phyloP scores from a whole-genome alignment of 257 asterid species.

The Solanum tarapatanum region DNA sequence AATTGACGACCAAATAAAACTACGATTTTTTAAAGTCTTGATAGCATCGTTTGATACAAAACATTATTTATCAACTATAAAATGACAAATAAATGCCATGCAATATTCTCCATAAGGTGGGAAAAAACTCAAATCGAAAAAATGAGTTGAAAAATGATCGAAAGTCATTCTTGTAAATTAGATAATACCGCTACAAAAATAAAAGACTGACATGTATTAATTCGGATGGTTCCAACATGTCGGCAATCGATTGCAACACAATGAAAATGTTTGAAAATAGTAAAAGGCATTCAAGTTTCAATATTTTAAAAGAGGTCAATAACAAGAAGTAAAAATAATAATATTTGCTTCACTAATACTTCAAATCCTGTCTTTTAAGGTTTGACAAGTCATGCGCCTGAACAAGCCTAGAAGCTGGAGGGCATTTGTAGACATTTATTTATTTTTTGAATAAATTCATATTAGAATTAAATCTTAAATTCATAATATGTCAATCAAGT shows the following conservation, averaged over 20 bases:
- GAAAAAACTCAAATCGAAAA: background rate
- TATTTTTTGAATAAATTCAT: background rate
- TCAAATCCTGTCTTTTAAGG: background rate
- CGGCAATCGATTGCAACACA: background rate
- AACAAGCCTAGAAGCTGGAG: background rate
- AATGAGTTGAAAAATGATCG: background rate
- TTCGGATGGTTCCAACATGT: background rate
- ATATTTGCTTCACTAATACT: background rate
- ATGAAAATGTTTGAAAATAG: background rate
- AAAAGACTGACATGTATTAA: background rate
- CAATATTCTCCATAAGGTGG: background rate
- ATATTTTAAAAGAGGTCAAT: background rate
- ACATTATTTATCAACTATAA: background rate
- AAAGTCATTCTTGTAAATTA: background rate
- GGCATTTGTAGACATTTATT: background rate
- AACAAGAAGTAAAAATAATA: background rate
- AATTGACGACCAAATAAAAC: background rate
- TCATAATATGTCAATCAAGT: background rate
- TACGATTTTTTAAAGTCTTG: background rate
- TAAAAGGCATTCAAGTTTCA: background rate
- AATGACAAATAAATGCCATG: background rate
- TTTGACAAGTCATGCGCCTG: background rate
- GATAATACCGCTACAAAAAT: background rate
- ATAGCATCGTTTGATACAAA: background rate
- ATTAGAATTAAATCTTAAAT: background rate